These are phyloP conservation scores for Ophiostoma angusticollis DNA, from an alignment of 2,329 filamentous ascomycete genomes.

Conservation along the genomic window DNA sequence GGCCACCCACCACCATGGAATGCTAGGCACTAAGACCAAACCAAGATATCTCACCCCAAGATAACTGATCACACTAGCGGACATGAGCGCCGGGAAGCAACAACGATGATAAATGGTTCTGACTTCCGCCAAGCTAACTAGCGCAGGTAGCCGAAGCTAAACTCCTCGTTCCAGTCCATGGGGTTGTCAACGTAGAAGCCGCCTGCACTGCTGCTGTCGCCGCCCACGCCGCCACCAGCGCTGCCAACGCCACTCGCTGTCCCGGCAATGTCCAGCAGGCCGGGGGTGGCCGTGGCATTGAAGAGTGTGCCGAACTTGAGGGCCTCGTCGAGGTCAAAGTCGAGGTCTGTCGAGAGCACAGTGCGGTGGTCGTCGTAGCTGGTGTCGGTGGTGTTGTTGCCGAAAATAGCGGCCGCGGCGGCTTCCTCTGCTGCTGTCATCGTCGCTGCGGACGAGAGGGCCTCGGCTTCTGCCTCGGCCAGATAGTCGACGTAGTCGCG, in stretches of 20 bases:
- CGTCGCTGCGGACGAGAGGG: not conserved
- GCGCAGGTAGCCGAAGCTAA: conserved; percentile 2
- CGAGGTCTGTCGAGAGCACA: too few relatives aligned
- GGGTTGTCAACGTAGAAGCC: not conserved
- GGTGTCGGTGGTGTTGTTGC: not conserved
- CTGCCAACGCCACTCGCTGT: too few relatives aligned
- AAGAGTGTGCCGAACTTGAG: conserved; percentile 1
- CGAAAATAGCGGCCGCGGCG: not conserved
- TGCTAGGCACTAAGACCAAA: too few relatives aligned
- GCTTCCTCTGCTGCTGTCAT: not conserved
- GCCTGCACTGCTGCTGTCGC: not conserved
- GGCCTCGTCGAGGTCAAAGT: conserved; percentile 4
- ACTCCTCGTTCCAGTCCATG: conserved; percentile 7
- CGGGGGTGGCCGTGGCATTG: conserved; percentile 1
- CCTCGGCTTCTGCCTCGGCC: not conserved
- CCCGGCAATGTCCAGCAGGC: not conserved
- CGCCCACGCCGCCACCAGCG: not conserved
- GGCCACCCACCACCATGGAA: too few relatives aligned
- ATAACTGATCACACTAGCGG: too few relatives aligned
- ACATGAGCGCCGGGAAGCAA: too few relatives aligned
- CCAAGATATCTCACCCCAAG: too few relatives aligned
- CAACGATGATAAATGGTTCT: too few relatives aligned
- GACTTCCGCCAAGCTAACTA: too few relatives aligned
- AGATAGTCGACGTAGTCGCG: conserved; percentile 1
- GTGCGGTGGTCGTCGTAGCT: not conserved